Evolutionary conservation across 768 basidiomycete genomes (phyloP).

Genomic region (Hirschioporus abietinus): DNA sequence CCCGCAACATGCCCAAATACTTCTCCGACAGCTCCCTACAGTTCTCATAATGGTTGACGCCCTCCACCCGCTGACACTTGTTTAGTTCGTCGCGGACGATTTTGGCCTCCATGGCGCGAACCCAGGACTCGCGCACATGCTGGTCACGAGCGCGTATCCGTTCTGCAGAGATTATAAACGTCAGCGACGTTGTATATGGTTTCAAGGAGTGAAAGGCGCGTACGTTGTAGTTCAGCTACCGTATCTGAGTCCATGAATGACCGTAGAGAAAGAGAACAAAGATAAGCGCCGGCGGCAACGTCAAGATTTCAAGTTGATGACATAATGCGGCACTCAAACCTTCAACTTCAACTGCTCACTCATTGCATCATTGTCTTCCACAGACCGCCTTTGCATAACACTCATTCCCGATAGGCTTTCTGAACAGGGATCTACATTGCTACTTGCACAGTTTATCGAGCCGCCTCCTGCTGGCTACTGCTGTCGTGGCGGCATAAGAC

Average conservation of each 20-base stretch:
- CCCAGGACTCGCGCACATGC: slow-evolving; percentile 86
- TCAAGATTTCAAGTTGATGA: too few relatives aligned
- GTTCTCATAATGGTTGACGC: slow-evolving; percentile 86
- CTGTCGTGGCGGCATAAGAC: too few relatives aligned
- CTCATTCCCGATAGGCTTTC: too few relatives aligned
- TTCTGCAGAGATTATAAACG: neutral
- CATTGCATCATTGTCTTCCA: too few relatives aligned
- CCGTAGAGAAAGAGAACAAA: neutral
- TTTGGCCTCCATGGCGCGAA: slow-evolving; percentile 88
- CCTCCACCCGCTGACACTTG: slow-evolving; percentile 87
- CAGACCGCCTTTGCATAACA: too few relatives aligned
- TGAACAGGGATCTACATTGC: too few relatives aligned
- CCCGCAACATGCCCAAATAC: slow-evolving; percentile 72
- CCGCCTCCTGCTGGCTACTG: too few relatives aligned
- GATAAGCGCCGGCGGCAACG: neutral
- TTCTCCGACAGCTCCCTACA: slow-evolving; percentile 83
- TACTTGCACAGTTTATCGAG: too few relatives aligned
- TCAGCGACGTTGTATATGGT: neutral
- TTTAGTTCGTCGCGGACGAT: slow-evolving; percentile 84
- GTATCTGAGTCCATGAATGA: neutral
- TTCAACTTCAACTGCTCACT: too few relatives aligned
- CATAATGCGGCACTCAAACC: too few relatives aligned
- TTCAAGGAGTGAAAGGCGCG: neutral
- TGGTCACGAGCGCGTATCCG: slow-evolving; percentile 59
- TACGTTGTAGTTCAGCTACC: slow-evolving; percentile 4